These are phyloP conservation scores for Orbilia javanica DNA, from an alignment of 2,329 filamentous ascomycete genomes.

Conservation along the genomic window DNA sequence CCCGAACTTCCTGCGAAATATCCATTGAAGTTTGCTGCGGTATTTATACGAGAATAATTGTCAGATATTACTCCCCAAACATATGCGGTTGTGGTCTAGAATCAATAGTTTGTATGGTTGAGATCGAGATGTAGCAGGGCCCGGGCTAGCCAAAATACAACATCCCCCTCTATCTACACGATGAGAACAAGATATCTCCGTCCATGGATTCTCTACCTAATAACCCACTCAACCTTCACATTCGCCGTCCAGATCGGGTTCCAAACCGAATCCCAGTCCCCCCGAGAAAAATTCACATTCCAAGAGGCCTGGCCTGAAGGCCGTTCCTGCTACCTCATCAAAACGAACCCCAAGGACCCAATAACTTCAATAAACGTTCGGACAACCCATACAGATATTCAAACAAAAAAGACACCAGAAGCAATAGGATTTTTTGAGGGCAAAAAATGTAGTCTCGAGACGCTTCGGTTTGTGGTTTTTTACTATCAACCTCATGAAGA, in stretches of 20 bases:
- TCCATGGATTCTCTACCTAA: background rate
- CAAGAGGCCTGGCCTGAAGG: slow-evolving; percentile 11
- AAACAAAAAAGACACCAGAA: slow-evolving; percentile 3
- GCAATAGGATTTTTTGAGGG: slow-evolving; percentile 26
- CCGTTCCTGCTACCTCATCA: background rate
- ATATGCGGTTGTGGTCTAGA: too few species aligned
- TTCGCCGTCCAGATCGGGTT: slow-evolving; percentile 19
- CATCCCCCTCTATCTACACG: too few species aligned
- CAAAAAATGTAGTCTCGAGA: slow-evolving; percentile 1
- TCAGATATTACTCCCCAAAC: too few species aligned
- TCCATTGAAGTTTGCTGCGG: too few species aligned
- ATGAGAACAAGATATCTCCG: background rate
- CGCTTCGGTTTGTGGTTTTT: slow-evolving; percentile 28
- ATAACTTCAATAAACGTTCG: slow-evolving; percentile 9
- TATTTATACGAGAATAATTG: too few species aligned
- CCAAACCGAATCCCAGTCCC: background rate
- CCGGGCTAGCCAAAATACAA: too few species aligned
- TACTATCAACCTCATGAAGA: background rate
- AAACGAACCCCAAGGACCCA: background rate
- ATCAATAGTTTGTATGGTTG: too few species aligned
- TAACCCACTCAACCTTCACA: background rate
- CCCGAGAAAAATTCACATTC: background rate
- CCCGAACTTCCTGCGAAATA: too few species aligned
- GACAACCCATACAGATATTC: background rate
- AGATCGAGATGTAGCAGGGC: too few species aligned